Conservation (phyloP, 306 rosid genomes). For the Datisca glomerata region DNA sequence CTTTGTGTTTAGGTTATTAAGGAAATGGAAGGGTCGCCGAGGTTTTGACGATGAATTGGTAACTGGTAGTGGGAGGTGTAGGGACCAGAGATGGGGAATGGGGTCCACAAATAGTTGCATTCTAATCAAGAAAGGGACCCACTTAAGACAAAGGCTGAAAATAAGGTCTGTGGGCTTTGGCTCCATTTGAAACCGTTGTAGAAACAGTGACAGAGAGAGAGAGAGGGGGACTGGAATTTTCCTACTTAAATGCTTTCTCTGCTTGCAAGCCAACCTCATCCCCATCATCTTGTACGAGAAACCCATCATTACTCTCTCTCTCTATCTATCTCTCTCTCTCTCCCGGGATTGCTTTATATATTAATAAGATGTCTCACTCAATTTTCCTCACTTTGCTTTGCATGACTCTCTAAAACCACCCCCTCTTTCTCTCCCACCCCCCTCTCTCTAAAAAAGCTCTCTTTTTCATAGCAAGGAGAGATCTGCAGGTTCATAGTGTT, state of each 20-base stretch:
- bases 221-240: background rate
- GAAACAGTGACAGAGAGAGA: background rate
- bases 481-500: background rate
- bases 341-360: conserved; percentile 8
- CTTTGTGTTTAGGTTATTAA: too few relatives aligned
- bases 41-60: too few relatives aligned
- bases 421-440: background rate
- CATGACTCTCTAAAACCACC: background rate
- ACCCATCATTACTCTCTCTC: background rate
- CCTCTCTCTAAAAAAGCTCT: background rate
- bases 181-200: conserved; percentile 9
- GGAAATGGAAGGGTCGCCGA: too few relatives aligned
- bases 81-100: background rate
- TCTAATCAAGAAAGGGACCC: background rate
- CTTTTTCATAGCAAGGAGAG: background rate
- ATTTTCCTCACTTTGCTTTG: background rate
- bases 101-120: background rate
- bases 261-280: background rate
- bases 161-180: conserved; percentile 1
- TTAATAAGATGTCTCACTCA: background rate
- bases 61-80: too few relatives aligned
- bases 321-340: background rate
- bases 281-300: background rate
- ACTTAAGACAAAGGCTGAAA: conserved; percentile 3
- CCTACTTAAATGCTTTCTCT: background rate